A percentile compares a stretch with the other conserved stretches of the same genome.
These are phyloP conservation scores for Phytophthora sansomeana DNA, from an alignment of 352 stramenopile genomes.

Conservation along the genomic window DNA sequence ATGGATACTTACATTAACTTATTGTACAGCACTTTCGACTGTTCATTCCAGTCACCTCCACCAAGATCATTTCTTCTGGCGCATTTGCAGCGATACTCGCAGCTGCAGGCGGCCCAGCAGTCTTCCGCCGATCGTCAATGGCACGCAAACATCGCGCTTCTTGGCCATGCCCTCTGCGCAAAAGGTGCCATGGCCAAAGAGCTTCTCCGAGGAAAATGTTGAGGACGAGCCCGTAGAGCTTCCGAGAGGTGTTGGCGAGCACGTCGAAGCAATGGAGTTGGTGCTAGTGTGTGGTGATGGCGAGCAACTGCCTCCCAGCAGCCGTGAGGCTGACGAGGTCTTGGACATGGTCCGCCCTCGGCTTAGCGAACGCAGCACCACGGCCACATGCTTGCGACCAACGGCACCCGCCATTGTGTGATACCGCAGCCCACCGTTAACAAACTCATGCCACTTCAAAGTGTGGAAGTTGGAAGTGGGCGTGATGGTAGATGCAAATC, in stretches of 20 bases:
- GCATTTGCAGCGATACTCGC: conserved; percentile 62
- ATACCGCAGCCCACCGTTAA: conserved; percentile 70
- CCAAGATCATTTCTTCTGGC: conserved; percentile 33
- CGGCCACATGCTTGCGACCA: conserved; percentile 71
- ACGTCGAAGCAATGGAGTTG: conserved; percentile 38
- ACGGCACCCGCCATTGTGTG: conserved; percentile 56
- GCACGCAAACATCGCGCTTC: conserved; percentile 62
- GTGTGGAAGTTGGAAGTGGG: conserved; percentile 78
- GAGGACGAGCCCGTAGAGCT: conserved; percentile 31
- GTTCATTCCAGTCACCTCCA: conserved; percentile 12
- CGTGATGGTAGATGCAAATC: conserved; percentile 59
- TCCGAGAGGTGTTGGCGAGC: conserved; percentile 39
- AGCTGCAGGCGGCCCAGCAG: conserved; percentile 68
- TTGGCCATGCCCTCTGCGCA: conserved; percentile 59
- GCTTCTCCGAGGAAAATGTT: conserved; percentile 47
- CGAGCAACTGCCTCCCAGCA: conserved; percentile 35
- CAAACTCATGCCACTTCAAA: conserved; percentile 77
- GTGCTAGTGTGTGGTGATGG: conserved; percentile 36
- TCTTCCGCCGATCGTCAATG: conserved; percentile 70
- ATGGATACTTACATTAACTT: background rate
- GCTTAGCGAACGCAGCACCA: conserved; percentile 56
- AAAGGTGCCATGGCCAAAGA: conserved; percentile 74
- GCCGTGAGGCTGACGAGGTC: conserved; percentile 37
- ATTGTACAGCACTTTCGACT: conserved; percentile 12
- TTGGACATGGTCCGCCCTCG: conserved; percentile 41